Evolutionary conservation across 495 filamentous ascomycete species (phyloP).

Genomic region (Penicillium egyptiacum): DNA sequence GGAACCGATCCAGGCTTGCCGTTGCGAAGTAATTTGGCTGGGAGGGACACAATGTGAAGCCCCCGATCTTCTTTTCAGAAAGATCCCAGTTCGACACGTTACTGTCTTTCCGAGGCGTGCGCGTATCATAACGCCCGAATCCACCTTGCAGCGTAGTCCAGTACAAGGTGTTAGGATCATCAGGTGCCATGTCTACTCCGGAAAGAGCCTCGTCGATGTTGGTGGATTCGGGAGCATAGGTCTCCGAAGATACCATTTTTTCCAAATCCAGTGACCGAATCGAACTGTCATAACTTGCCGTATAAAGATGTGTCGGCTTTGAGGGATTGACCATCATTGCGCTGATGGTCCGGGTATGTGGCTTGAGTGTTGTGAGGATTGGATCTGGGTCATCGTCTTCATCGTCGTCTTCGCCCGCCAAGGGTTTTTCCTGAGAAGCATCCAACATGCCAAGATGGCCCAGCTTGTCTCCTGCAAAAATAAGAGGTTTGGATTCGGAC

Average conservation of each 20-base stretch:
- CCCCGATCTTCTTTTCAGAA: conserved; percentile 93
- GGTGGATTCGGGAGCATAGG: conserved; percentile 70
- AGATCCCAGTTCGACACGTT: conserved; percentile 67
- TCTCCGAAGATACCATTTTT: conserved; percentile 72
- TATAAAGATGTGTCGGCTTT: conserved; percentile 68
- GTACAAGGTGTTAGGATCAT: conserved; percentile 71
- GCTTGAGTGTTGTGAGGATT: conserved; percentile 80
- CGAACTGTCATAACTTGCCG: conserved; percentile 91
- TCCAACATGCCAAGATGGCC: conserved; percentile 94
- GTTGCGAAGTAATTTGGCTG: conserved; percentile 84
- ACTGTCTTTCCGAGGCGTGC: conserved; percentile 50
- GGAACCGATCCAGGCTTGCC: conserved; percentile 81
- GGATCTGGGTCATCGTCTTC: conserved; percentile 66
- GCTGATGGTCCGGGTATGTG: conserved; percentile 85
- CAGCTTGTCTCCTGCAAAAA: conserved; percentile 96
- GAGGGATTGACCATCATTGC: conserved; percentile 73
- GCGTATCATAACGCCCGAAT: conserved; percentile 76
- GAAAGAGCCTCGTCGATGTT: conserved; percentile 75
- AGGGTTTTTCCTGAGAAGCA: conserved; percentile 67
- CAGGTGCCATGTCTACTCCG: conserved; percentile 70
- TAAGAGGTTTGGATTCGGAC: conserved; percentile 73
- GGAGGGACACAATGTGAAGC: conserved; percentile 78
- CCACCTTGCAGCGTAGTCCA: conserved; percentile 84
- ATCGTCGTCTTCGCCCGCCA: conserved; percentile 61
- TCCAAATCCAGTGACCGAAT: conserved; percentile 84